Evolutionary conservation across 2,329 filamentous ascomycete species (phyloP).

Genomic region (Zasmidium cellare): DNA sequence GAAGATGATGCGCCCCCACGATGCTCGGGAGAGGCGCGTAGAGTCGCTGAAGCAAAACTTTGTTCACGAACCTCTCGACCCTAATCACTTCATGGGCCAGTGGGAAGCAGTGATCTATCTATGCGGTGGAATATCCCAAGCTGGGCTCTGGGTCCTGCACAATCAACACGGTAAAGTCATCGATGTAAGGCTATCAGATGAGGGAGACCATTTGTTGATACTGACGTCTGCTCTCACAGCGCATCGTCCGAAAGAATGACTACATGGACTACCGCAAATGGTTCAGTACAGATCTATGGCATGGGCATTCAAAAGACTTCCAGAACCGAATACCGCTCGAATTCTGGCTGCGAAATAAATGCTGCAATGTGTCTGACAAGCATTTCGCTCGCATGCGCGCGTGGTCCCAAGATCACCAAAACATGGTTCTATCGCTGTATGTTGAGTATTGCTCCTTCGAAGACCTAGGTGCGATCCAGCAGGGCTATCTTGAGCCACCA

Average conservation of each 20-base stretch:
- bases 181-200: background rate
- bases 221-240: background rate
- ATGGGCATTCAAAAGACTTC: background rate
- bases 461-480: background rate
- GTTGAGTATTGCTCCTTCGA: background rate
- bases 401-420: background rate
- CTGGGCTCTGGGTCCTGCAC: background rate
- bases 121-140: background rate
- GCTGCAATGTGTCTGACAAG: background rate
- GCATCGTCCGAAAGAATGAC: background rate
- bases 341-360: background rate
- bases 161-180: background rate
- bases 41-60: background rate
- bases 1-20: no score
- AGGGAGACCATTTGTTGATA: background rate
- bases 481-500: background rate
- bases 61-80: background rate
- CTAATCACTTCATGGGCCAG: background rate
- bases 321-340: background rate
- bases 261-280: background rate
- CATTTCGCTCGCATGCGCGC: background rate
- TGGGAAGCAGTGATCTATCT: background rate
- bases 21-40: background rate
- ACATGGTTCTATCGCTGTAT: background rate
- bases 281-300: background rate